Base-by-base conservation (phyloP, 257 asterid species). In the Knoxia roxburghii region DNA sequence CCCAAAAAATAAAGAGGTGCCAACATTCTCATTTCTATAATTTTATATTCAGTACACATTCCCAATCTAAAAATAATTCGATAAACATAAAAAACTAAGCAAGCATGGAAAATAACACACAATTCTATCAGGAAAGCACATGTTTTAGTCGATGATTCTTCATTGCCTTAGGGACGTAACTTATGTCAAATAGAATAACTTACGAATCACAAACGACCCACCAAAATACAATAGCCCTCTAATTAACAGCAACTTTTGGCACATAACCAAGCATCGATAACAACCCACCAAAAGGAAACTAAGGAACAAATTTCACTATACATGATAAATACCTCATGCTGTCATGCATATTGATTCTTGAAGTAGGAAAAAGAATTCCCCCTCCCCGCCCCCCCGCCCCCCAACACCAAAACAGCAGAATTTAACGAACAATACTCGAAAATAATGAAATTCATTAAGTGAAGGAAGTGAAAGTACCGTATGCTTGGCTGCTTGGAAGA, bases 401-500 rank as follows among this genome's bases (percentile, higher is more conserved):
- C n/a, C 41, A 9, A 41, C 1, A 11, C 51, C 18, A 13, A 46
- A 46, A 1, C 15, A 15, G 51, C n/a, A 46, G 51, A 46, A 46
- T 2, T 17, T 13, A 46, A 46, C 51, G 15, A 12, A 43, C 5
- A 1, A 18, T 5, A 21, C 6, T 7, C 12, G 9, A 7, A 49
- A 55, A 21, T n/a, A 20, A 11, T 0, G 32, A 52, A 41, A 3
- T 41, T 5, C 18, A 70, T 13, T 5, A 46, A 35, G 32, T 11
- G 69, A 61, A n/a, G 67, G 17, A 15, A 39, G 53, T 74, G 72
- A 75, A 32, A 51, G 62, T 80, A 88, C 95, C 15, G 94, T 72
- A 75, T 77, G 83, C 67, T 84, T 86, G 69, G 90, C 89, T 13
- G 94, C 93, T 72, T 81, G 85, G 68, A 73, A 73, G 55, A 88